A percentile compares a stretch with the other conserved stretches of the same genome.
Conservation (phyloP, 2,329 filamentous ascomycete genomes). For the Beauveria australis region DNA sequence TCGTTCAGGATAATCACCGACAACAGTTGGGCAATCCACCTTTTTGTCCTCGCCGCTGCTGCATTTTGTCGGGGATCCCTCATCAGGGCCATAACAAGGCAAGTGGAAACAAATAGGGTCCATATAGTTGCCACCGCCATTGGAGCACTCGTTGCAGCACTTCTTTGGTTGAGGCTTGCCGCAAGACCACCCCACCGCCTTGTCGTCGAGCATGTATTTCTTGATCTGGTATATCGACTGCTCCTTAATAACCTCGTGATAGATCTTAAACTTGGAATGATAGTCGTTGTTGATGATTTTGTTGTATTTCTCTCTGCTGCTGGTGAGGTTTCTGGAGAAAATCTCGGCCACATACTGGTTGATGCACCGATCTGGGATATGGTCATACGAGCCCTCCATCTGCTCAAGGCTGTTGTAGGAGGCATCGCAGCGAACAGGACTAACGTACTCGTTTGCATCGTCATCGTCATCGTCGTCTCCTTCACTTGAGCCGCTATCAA, state of each 20-base stretch:
- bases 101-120: neutral
- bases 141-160: neutral
- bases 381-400: neutral
- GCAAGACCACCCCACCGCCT: neutral
- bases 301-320: neutral
- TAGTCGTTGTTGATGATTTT: constrained; percentile 1
- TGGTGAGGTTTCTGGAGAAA: neutral
- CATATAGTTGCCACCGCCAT: neutral
- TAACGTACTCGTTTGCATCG: neutral
- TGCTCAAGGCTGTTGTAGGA: neutral
- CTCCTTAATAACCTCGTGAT: neutral
- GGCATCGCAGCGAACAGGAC: neutral
- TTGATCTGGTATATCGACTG: neutral
- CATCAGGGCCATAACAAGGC: neutral
- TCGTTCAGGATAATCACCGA: neutral
- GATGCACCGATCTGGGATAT: neutral
- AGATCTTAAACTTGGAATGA: neutral
- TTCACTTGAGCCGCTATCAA: neutral
- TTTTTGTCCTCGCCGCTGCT: neutral
- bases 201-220: constrained; percentile 2
- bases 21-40: neutral
- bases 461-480: neutral
- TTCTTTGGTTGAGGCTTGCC: neutral
- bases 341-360: neutral
- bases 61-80: neutral